Evolutionary conservation across 2,329 filamentous ascomycete genomes (phyloP), one percentile per base, ranked within the genome.

Genomic region (Amauroascus niger): DNA sequence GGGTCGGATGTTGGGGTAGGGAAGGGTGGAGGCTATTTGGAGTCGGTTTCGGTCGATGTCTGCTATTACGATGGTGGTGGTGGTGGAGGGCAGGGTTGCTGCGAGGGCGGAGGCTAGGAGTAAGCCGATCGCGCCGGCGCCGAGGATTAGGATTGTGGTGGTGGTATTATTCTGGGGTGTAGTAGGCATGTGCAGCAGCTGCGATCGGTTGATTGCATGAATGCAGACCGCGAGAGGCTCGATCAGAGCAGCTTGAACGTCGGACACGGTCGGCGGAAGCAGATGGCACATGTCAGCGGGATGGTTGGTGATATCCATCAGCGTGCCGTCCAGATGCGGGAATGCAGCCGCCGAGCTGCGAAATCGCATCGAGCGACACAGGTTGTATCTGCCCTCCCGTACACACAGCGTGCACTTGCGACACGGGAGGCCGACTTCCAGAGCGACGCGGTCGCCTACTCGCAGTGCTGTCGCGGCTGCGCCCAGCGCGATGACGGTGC

Each of bases 391-490:
- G 49, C 77, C 79, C 53, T 76, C 71, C 41, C 70, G 68, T n/a
- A n/a, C n/a, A 63, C 80, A 83, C 49, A 77, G 69, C 20, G 72
- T 67, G 63, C 80, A 83, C 39, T 67, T 64, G 37, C 86, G 82
- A 74, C 91, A 97, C 0, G 89, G 88, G 50, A 87, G 79, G 49
- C 91, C 91, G 13, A 94, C 91, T 76, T 97, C 91, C 40, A 97
- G 76, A n/a, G 91, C 89, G 18, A 96, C 85, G 62, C 87, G 83
- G 72, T 96, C 90, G 55, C 90, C 90, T 9, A 77, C 66, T 60
- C 79, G 73, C 58, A 79, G 30, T 70, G 59, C 28, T 16, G 18
- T 53, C 5, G 88, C 84, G 11, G 73, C 74, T 1, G 77, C 67
- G 18, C 88, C 89, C 39, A 87, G 75, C 44, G 80, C 79, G 52